Evolutionary conservation across 306 rosid genomes (phyloP).

Genomic region (Senna tora): DNA sequence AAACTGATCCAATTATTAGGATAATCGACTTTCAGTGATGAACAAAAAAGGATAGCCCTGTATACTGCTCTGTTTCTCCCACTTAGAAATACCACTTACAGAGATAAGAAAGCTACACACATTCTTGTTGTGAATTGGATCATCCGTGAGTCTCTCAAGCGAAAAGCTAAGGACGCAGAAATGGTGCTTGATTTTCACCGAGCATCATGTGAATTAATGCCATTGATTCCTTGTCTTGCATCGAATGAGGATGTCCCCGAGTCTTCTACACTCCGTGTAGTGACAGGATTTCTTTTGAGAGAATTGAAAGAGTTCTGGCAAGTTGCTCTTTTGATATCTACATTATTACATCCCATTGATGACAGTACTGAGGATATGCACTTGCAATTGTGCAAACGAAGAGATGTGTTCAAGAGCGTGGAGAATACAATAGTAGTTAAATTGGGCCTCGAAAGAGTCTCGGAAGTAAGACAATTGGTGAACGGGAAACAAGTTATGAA

Average conservation of each 20-base stretch:
- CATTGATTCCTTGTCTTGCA: constrained; percentile 65
- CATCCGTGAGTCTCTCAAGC: constrained; percentile 76
- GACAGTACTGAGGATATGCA: too few species aligned
- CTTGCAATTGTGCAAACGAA: too few species aligned
- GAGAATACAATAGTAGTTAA: constrained; percentile 57
- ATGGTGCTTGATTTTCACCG: too few species aligned
- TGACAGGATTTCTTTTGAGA: constrained; percentile 76
- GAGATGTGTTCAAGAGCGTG: too few species aligned
- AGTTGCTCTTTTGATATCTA: too few species aligned
- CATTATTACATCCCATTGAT: too few species aligned
- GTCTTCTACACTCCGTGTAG: constrained; percentile 65
- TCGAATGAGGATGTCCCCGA: constrained; percentile 58
- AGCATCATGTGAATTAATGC: constrained; percentile 60
- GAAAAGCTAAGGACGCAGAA: constrained; percentile 82
- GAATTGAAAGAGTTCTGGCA: constrained; percentile 85
- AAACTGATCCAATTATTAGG: constrained; percentile 68
- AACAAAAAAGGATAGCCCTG: constrained; percentile 72
- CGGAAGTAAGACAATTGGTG: constrained; percentile 73
- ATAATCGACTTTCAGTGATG: constrained; percentile 62
- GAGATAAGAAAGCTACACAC: constrained; percentile 70
- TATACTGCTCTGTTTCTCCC: constrained; percentile 83
- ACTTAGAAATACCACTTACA: constrained; percentile 60
- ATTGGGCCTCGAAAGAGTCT: constrained; percentile 81
- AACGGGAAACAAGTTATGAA: constrained; percentile 82
- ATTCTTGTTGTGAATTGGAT: constrained; percentile 64